A percentile compares a stretch with the other conserved stretches of the same genome.
Conservation (phyloP, 139 green algal species). For the Picochlorum sp. region DNA sequence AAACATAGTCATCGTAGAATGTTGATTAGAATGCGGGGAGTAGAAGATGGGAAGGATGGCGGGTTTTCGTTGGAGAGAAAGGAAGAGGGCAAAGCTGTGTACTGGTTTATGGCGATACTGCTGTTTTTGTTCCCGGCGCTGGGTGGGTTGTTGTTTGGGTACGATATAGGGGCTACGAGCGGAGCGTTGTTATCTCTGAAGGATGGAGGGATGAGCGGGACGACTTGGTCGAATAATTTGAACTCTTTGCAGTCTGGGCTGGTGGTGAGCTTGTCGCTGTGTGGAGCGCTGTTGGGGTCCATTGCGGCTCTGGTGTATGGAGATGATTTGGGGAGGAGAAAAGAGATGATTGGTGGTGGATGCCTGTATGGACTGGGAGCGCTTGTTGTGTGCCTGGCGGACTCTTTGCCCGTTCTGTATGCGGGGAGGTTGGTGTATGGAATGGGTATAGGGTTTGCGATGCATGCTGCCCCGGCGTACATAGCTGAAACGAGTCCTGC, state of each 20-base stretch:
- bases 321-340: slow-evolving; percentile 57
- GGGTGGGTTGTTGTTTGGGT: slow-evolving; percentile 62
- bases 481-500: slow-evolving; percentile 76
- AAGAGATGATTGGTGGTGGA: slow-evolving; percentile 65
- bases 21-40: no score
- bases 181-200: slow-evolving; percentile 67
- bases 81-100: no score
- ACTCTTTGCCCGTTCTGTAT: slow-evolving; percentile 5
- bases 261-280: slow-evolving; percentile 63
- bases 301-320: slow-evolving; percentile 49
- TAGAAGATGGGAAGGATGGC: no score
- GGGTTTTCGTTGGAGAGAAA: no score
- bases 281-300: slow-evolving; percentile 68
- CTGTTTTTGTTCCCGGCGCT: slow-evolving; percentile 59
- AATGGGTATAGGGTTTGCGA: slow-evolving; percentile 83
- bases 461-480: slow-evolving; percentile 89
- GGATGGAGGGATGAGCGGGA: slow-evolving; percentile 34
- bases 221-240: slow-evolving; percentile 53
- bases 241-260: slow-evolving; percentile 41
- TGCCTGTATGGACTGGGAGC: slow-evolving; percentile 51
- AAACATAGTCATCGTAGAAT: no score
- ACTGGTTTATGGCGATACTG: slow-evolving; percentile 12
- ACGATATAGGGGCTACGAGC: slow-evolving; percentile 77
- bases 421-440: slow-evolving; percentile 62
- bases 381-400: background rate